Evolutionary conservation across 441 rosid species (phyloP).

Genomic region (Populus hybrid): DNA sequence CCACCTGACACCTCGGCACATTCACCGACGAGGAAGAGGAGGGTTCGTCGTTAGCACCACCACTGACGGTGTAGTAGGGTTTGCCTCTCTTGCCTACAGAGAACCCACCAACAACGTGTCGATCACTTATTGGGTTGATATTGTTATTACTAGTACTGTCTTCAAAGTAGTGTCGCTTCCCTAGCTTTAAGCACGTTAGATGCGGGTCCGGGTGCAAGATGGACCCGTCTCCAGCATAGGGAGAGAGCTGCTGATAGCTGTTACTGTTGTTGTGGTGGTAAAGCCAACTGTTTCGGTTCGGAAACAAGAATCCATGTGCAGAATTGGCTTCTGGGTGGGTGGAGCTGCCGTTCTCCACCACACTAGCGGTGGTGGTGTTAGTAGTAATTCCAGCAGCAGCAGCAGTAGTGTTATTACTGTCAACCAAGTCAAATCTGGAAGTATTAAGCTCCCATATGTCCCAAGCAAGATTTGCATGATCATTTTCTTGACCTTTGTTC

Average conservation of each 20-base stretch:
- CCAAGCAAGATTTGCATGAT: slow-evolving; percentile 16
- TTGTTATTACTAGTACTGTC: slow-evolving; percentile 14
- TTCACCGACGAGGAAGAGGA: slow-evolving; percentile 10
- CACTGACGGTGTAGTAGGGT: slow-evolving; percentile 15
- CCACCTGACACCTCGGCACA: slow-evolving; percentile 71
- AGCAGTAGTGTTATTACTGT: background rate
- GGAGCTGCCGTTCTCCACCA: slow-evolving; percentile 5
- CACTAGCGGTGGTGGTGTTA: background rate
- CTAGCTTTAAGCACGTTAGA: slow-evolving; percentile 48
- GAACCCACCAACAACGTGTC: slow-evolving; percentile 14
- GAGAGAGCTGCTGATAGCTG: slow-evolving; percentile 22
- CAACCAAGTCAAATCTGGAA: slow-evolving; percentile 27
- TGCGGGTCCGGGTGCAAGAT: slow-evolving; percentile 44
- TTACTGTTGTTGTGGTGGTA: slow-evolving; percentile 6
- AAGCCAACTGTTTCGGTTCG: slow-evolving; percentile 7
- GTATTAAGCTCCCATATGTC: slow-evolving; percentile 23
- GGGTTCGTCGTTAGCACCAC: slow-evolving; percentile 19
- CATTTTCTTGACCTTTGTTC: slow-evolving; percentile 9
- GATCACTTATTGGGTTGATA: background rate
- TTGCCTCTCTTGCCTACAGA: slow-evolving; percentile 35
- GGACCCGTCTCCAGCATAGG: slow-evolving; percentile 29
- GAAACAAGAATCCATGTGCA: slow-evolving; percentile 20
- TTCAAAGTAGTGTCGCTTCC: slow-evolving; percentile 54
- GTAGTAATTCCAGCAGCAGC: background rate
- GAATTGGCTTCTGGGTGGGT: slow-evolving; percentile 7